These are phyloP conservation scores for Paramyrothecium sp. DNA, from an alignment of 2,329 filamentous ascomycete genomes.

Conservation along the genomic window DNA sequence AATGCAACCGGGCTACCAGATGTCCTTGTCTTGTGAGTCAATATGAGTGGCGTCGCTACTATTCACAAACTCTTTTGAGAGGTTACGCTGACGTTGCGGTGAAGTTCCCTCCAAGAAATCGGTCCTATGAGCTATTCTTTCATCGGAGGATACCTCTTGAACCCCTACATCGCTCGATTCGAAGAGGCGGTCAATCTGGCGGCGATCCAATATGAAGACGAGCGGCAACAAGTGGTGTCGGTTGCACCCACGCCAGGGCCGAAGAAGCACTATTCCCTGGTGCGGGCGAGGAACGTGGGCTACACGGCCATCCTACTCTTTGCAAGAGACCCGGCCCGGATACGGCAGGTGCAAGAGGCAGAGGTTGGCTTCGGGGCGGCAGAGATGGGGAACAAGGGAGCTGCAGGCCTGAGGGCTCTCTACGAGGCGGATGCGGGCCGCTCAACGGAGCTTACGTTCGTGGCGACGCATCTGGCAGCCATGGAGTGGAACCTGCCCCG, in stretches of 20 bases:
- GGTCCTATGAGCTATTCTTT: constrained; percentile 83
- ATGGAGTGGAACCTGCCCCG: constrained; percentile 76
- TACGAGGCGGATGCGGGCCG: constrained; percentile 39
- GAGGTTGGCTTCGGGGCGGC: constrained; percentile 81
- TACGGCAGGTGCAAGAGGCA: constrained; percentile 70
- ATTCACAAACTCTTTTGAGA: too few relatives aligned
- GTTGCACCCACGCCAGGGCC: constrained; percentile 10
- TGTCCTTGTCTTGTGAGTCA: constrained; percentile 55
- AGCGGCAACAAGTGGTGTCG: constrained; percentile 11
- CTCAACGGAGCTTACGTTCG: constrained; percentile 73
- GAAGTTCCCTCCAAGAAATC: constrained; percentile 82
- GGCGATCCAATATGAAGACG: constrained; percentile 38
- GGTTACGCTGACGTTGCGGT: not conserved
- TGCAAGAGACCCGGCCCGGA: constrained; percentile 58
- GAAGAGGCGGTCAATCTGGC: constrained; percentile 71
- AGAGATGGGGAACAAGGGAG: constrained; percentile 95
- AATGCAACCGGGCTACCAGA: constrained; percentile 48
- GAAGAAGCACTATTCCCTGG: constrained; percentile 61
- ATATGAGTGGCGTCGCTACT: not conserved
- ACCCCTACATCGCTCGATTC: constrained; percentile 72
- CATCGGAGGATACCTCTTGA: constrained; percentile 77
- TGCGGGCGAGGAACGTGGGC: constrained; percentile 73
- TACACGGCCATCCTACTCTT: constrained; percentile 92
- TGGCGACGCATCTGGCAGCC: constrained; percentile 83
- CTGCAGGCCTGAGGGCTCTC: constrained; percentile 73